Evolutionary conservation across 2,329 filamentous ascomycete species (phyloP), one percentile per base, ranked within the genome.

Genomic region (Epichloe gansuensis): DNA sequence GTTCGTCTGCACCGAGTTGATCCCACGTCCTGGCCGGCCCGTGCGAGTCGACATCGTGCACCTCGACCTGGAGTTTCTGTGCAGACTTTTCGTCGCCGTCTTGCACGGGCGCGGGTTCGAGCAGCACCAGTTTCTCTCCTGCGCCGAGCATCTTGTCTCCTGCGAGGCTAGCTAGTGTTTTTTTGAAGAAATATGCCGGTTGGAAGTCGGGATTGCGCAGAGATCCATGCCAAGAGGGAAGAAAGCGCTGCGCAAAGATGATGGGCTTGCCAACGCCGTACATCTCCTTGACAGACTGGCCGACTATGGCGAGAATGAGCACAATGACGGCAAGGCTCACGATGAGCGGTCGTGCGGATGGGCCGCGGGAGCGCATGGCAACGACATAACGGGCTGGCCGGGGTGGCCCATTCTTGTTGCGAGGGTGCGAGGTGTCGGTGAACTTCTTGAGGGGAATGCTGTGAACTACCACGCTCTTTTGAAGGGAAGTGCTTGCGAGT

Each of bases 401-500:
- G 0, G 78, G 70, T 13, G 69, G 66, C 0, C 61, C 65, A 51
- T 66, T 69, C 49, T 64, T 64, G 52, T 62, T 64, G 42, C 66
- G 55, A 7, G 66, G 60, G 13, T 44, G 25, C 4, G 65, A 57
- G 52, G 65, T 65, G 57, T 72, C 67, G 48, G 69, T 54, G 41
- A 69, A 60, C 54, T 69, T 72, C 57, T 70, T 72, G 47, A 95
- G 76, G 0, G 87, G 82, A 56, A 95, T 82, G 40, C 81, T 85
- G 66, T 95, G 87, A 27, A 95, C 82, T 34, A 85, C 81, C 41
- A 89, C 80, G 0, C 82, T 87, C 64, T 89, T 90, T 54, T 82
- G 84, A 59, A 94, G 82, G 47, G 85, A 89, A 41, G 88, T 85
- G 46, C 86, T 90, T 34, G 87, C 89, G 3, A 95, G 78, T 60